Percentiles rank a stretch among this genome's conserved stretches.
Conservation (phyloP, 1,139 yeast species). For the Pneumocystis murina region DNA sequence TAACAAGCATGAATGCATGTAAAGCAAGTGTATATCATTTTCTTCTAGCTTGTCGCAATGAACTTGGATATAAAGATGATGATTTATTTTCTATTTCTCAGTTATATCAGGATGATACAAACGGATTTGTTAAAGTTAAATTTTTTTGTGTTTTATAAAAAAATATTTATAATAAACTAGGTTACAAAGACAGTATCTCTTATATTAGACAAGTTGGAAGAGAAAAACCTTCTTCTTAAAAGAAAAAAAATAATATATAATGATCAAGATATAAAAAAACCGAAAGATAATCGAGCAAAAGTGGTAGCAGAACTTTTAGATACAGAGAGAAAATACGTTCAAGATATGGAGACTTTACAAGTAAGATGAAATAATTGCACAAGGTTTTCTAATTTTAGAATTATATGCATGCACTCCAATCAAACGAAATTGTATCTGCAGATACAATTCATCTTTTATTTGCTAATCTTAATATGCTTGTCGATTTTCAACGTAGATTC, state of each 20-base stretch:
- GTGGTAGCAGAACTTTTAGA: conserved; percentile 73
- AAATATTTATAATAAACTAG: conserved; percentile 18
- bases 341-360: conserved; percentile 64
- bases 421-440: conserved; percentile 52
- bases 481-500: conserved; percentile 85
- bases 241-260: conserved; percentile 35
- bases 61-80: conserved; percentile 61
- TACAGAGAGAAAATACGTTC: conserved; percentile 85
- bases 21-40: conserved; percentile 85
- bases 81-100: conserved; percentile 80
- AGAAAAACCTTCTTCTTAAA: conserved; percentile 26
- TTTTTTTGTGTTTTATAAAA: conserved; percentile 55
- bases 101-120: conserved; percentile 70
- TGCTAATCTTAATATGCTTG: conserved; percentile 71
- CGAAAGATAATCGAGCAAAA: conserved; percentile 40
- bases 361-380: conserved; percentile 3
- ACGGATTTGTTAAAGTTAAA: conserved; percentile 56
- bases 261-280: conserved; percentile 26
- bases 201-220: conserved; percentile 20
- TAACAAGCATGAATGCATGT: conserved; percentile 48
- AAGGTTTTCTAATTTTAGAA: conserved; percentile 15
- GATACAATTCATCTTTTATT: conserved; percentile 72
- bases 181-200: conserved; percentile 8
- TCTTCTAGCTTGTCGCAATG: conserved; percentile 69
- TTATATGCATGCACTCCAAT: conserved; percentile 54